Conservation (phyloP, 140 eudicot species). For the Anethum foeniculum region DNA sequence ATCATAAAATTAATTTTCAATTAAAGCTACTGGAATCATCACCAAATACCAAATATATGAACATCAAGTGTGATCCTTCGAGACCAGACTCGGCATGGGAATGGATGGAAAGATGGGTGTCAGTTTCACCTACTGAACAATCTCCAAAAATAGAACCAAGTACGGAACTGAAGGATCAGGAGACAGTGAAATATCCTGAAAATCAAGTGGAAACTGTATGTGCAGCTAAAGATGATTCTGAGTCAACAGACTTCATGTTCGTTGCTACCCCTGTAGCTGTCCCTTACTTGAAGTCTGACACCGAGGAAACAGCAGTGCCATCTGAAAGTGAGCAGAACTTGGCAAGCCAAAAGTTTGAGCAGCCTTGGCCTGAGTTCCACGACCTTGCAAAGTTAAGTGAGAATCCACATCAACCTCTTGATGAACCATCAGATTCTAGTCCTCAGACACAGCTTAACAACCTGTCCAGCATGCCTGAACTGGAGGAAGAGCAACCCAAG, state of each 20-base stretch:
- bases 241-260: conserved; percentile 14
- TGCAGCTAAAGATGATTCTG: conserved; percentile 14
- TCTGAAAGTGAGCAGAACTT: conserved; percentile 30
- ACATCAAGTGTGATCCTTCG: conserved; percentile 67
- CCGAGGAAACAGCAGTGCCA: conserved; percentile 23
- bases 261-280: conserved; percentile 8
- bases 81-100: conserved; percentile 78
- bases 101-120: conserved; percentile 94
- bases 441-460: conserved; percentile 19
- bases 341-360: conserved; percentile 21
- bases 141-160: conserved; percentile 20
- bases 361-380: conserved; percentile 21
- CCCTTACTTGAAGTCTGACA: conserved; percentile 1
- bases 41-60: conserved; percentile 52
- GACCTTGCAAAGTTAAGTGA: conserved; percentile 13
- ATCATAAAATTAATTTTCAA: background rate
- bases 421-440: conserved; percentile 13
- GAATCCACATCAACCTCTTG: conserved; percentile 21
- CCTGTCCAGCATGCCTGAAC: conserved; percentile 21
- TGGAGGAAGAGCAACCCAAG: conserved; percentile 21
- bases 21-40: conserved; percentile 62
- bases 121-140: conserved; percentile 46
- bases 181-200: conserved; percentile 19
- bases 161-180: conserved; percentile 23
- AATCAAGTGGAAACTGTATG: conserved; percentile 21